Evolutionary conservation across 2,329 filamentous ascomycete species (phyloP).

Genomic region (Aspergillus chevalieri): DNA sequence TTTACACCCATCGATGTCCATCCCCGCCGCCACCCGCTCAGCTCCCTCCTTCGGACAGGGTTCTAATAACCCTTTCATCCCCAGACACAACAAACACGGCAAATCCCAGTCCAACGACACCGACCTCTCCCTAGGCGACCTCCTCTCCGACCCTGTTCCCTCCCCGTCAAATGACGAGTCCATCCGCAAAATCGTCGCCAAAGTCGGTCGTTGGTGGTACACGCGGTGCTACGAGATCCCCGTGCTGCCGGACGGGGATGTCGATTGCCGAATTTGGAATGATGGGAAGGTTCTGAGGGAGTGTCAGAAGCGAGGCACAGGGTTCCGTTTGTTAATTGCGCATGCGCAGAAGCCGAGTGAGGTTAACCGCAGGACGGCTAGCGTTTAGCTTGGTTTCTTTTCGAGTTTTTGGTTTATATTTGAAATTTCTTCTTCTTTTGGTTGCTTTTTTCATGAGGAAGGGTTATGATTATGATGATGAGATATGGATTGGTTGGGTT

Average conservation of each 20-base stretch:
- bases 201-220: slow-evolving; percentile 95
- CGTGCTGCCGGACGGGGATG: slow-evolving; percentile 45
- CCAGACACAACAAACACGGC: slow-evolving; percentile 5
- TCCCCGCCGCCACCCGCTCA: slow-evolving; percentile 9
- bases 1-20: slow-evolving; percentile 29
- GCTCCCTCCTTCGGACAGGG: neutral
- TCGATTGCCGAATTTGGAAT: slow-evolving; percentile 66
- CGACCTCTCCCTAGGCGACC: slow-evolving; percentile 55
- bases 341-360: slow-evolving; percentile 72
- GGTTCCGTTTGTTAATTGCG: slow-evolving; percentile 83
- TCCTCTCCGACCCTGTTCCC: slow-evolving; percentile 66
- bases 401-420: neutral
- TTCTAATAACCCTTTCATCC: neutral
- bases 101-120: slow-evolving; percentile 33
- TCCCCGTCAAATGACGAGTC: slow-evolving; percentile 67
- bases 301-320: slow-evolving; percentile 80
- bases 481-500: neutral
- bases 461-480: neutral
- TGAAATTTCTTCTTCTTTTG: neutral
- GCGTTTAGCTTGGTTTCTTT: slow-evolving; percentile 24
- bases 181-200: slow-evolving; percentile 87
- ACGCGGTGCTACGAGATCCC: slow-evolving; percentile 79
- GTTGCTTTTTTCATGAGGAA: neutral
- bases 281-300: slow-evolving; percentile 71
- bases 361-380: slow-evolving; percentile 38